Evolutionary conservation across 2,329 filamentous ascomycete genomes (phyloP).

Genomic region (Dothistroma pini): DNA sequence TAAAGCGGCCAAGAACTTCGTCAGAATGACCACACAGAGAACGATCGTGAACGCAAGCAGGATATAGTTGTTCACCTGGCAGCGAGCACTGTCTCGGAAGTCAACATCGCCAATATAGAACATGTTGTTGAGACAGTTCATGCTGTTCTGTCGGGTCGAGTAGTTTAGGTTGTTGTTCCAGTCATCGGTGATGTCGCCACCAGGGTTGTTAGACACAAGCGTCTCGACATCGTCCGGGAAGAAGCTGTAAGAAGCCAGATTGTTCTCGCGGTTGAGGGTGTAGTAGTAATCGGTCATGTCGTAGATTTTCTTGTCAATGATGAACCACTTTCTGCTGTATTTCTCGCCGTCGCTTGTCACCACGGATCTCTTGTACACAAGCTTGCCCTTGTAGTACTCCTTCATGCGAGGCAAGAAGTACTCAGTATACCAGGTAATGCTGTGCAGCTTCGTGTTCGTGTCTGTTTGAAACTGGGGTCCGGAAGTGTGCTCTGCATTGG

Average conservation of each 20-base stretch:
- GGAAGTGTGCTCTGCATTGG: constrained; percentile 61
- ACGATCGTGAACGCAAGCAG: constrained; percentile 83
- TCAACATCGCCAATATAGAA: constrained; percentile 83
- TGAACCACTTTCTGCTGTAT: constrained; percentile 71
- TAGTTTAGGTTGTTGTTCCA: constrained; percentile 57
- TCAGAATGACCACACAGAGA: constrained; percentile 70
- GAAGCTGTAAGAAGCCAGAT: constrained; percentile 62
- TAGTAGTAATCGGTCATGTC: constrained; percentile 91
- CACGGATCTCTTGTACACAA: constrained; percentile 64
- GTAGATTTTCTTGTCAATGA: constrained; percentile 71
- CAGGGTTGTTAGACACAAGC: constrained; percentile 70
- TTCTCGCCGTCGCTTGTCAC: constrained; percentile 65
- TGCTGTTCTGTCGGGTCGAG: constrained; percentile 59
- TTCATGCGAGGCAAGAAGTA: constrained; percentile 75
- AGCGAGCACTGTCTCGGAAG: constrained; percentile 72
- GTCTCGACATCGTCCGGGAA: constrained; percentile 65
- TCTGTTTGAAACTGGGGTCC: constrained; percentile 58
- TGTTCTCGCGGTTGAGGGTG: constrained; percentile 59
- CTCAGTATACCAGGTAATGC: constrained; percentile 71
- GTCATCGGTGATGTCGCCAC: constrained; percentile 68
- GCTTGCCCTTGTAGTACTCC: constrained; percentile 79
- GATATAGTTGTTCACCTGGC: constrained; percentile 87
- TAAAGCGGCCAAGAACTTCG: constrained; percentile 90
- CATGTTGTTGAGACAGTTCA: constrained; percentile 76
- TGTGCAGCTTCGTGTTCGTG: constrained; percentile 53